Base-by-base conservation (phyloP, 129 eudicot species). In the Chrysanthemum seticuspe region DNA sequence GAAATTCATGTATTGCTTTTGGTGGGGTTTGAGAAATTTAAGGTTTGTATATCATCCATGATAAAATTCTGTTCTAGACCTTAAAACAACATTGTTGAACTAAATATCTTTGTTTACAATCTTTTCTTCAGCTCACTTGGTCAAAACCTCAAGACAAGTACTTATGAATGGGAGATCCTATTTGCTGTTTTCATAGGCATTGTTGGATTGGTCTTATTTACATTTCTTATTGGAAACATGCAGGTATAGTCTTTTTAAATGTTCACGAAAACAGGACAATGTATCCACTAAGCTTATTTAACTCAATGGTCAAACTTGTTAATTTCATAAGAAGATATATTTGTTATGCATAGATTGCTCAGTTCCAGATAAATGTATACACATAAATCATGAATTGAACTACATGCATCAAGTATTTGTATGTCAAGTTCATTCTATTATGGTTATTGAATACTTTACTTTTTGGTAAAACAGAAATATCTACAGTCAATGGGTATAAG, bases 151-250 rank as follows among this genome's bases (percentile, higher is more conserved):
- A 78, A 81, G 62, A 94, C 98, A 74, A 89, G 97, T 78, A 86
- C 84, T 14, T 85, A 73, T 45, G 81, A 65, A 1, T 77, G 88
- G 79, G 98, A 94, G 83, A 90, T 75, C 77, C 65, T 87, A 29
- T 90, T 89, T 75, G 86, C 96, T 14, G 61, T 83, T 58, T 72
- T 63, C 73, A 86, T 94, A 54, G 79, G 87, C 65, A 66, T 90
- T 36, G 15, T 79, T 9, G 98, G 98, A 71, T 79, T 94, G 72
- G 84, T 94, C 70, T 76, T 89, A 29, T 90, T 94, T 84, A 74
- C 98, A 21, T 86, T 90, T 79, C 87, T 94, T 63, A 88, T 94
- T 19, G 97, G 97, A 21, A 90, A 94, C 76, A 87, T 94, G 95
- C 98, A 93, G 96, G 96, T 21, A 57, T 56, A 8, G 10, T 6